Evolutionary conservation across 1,139 yeast genomes (phyloP), one percentile per base, ranked within the genome.

Genomic region (Taphrina communis): DNA sequence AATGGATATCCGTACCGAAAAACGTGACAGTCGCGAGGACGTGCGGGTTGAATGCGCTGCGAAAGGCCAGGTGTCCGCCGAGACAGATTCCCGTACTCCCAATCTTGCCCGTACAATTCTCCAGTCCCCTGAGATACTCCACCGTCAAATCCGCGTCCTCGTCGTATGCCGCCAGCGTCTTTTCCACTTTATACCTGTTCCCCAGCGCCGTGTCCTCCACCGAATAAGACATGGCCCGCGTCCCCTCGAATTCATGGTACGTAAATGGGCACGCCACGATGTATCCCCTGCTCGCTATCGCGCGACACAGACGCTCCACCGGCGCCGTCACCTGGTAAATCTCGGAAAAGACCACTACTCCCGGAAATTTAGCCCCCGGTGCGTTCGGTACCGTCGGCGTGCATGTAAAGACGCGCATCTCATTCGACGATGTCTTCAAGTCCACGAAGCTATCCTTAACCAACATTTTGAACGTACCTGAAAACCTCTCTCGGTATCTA

Each of bases 51-150:
- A 89, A 81, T 7, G 89, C 84, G 1, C 90, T 86, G 73, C 96
- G 82, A 78, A 85, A 88, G 0, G 96, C 94, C 75, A 89, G 80
- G 76, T 89, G 95, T 1, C 96, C 96, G 25, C 96, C 96, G 31
- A 89, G 84, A 76, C 96, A 89, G 93, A 89, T 89, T 35, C 96
- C 96, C 1, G 94, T 88, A 65, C 93, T 88, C 39, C 95, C 96
- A 73, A 88, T 83, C 71, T 82, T 84, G 57, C 94, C 94, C 72
- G 85, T 87, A 76, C 90, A 89, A 2, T 90, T 88, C 1, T 83
- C 80, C 72, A 89, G 80, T 1, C 83, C 75, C 66, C 78, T 77
- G 72, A 89, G 81, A 74, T 88, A 86, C 74, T 88, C 91, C 74
- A 89, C 82, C 36, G 90, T 82, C 71, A 89, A 79, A 62, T 79